Percentiles rank a stretch among this genome's conserved stretches.
Evolutionary conservation across 2,329 filamentous ascomycete species (phyloP).

Genomic region (Blumeria graminis): DNA sequence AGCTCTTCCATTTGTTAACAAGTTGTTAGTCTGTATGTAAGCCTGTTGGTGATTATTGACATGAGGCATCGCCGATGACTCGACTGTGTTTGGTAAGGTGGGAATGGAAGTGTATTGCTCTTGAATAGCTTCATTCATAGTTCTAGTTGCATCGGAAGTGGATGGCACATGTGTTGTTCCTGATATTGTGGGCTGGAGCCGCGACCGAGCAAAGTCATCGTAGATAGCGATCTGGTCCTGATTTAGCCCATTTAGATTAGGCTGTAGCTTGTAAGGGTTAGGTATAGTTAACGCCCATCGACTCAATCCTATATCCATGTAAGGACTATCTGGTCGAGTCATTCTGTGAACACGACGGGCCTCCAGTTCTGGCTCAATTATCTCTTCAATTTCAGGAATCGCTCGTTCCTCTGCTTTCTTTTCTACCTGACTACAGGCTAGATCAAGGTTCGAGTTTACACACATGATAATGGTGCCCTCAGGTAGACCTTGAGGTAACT

Average conservation of each 20-base stretch:
- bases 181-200: slow-evolving; percentile 31
- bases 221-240: slow-evolving; percentile 87
- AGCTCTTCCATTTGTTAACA: slow-evolving; percentile 26
- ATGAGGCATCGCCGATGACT: slow-evolving; percentile 28
- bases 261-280: slow-evolving; percentile 71
- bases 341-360: slow-evolving; percentile 51
- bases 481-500: slow-evolving; percentile 56
- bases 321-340: slow-evolving; percentile 58
- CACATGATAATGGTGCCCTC: slow-evolving; percentile 97
- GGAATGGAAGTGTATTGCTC: slow-evolving; percentile 35
- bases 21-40: slow-evolving; percentile 28
- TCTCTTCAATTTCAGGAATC: slow-evolving; percentile 80
- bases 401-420: slow-evolving; percentile 87
- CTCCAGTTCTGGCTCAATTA: slow-evolving; percentile 63
- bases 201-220: slow-evolving; percentile 75
- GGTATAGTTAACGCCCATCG: slow-evolving; percentile 88
- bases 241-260: slow-evolving; percentile 49
- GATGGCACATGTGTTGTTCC: slow-evolving; percentile 31
- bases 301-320: slow-evolving; percentile 58
- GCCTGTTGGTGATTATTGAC: slow-evolving; percentile 27
- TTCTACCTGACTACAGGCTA: slow-evolving; percentile 82
- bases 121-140: slow-evolving; percentile 37
- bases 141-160: slow-evolving; percentile 33
- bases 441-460: slow-evolving; percentile 89
- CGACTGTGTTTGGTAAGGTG: slow-evolving; percentile 31